These are phyloP conservation scores for Globisporangium iwayamae DNA, from an alignment of 352 stramenopile species.

Conservation along the genomic window DNA sequence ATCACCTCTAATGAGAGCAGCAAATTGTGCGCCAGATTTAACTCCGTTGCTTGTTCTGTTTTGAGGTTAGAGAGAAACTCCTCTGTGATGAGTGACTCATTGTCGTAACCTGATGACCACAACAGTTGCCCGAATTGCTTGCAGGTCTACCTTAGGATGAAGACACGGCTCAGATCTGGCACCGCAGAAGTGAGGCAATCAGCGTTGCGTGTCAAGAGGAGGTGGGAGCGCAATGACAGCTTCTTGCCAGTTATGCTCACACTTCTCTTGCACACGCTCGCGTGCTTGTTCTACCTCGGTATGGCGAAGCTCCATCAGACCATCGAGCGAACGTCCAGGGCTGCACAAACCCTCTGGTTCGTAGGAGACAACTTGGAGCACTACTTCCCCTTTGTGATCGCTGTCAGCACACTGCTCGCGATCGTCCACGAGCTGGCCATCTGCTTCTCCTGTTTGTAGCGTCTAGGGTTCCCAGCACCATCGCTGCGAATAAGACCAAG, in stretches of 20 bases:
- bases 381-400: slow-evolving; percentile 3
- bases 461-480: not conserved
- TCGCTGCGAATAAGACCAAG: not conserved
- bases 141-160: no score
- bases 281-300: not conserved
- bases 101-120: no score
- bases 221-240: not conserved
- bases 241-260: not conserved
- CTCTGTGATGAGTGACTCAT: not conserved
- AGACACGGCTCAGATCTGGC: no score
- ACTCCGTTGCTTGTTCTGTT: not conserved
- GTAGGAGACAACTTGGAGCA: not conserved
- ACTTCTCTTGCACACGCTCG: slow-evolving; percentile 4
- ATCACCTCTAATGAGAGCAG: slow-evolving; percentile 1
- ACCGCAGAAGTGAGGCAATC: no score
- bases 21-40: not conserved
- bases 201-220: no score
- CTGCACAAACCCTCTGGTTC: not conserved
- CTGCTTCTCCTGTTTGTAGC: slow-evolving; percentile 7
- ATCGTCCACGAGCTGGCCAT: not conserved
- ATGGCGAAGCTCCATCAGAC: slow-evolving; percentile 1
- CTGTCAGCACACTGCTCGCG: not conserved
- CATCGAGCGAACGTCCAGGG: not conserved
- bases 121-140: no score
- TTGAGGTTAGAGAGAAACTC: not conserved